A percentile compares a stretch with the other conserved stretches of the same genome.
phyloP scores from a whole-genome alignment of 192 early-diverging fungal genomes.

The Umbelopsis isabellina region DNA sequence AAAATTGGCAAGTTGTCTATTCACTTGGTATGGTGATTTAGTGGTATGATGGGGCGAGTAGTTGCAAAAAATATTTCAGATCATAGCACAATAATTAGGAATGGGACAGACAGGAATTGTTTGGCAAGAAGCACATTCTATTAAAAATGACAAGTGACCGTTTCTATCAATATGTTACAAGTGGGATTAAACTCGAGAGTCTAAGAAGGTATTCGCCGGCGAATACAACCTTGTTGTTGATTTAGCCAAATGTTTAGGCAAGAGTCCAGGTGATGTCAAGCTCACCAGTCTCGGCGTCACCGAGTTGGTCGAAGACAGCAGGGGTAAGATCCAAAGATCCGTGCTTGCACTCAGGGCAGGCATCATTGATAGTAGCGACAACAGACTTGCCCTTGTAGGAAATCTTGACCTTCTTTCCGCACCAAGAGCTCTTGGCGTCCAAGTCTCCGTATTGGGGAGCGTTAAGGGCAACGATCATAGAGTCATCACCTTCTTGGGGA shows the following conservation, averaged over 20 bases:
- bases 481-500: constrained; percentile 41
- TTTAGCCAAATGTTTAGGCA: constrained; percentile 28
- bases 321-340: constrained; percentile 45
- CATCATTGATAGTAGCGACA: constrained; percentile 44
- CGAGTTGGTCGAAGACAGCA: constrained; percentile 45
- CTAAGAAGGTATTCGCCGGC: background rate
- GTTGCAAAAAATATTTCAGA: too few relatives aligned
- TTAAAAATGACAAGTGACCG: too few relatives aligned
- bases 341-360: constrained; percentile 48
- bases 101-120: too few relatives aligned
- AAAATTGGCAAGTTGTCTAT: too few relatives aligned
- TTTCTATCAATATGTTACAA: background rate
- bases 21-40: too few relatives aligned
- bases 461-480: constrained; percentile 51
- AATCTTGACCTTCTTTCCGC: constrained; percentile 41
- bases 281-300: constrained; percentile 35
- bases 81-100: too few relatives aligned
- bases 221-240: background rate
- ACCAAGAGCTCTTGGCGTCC: constrained; percentile 35
- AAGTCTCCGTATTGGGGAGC: constrained; percentile 37
- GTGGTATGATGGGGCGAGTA: too few relatives aligned
- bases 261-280: constrained; percentile 45
- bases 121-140: too few relatives aligned
- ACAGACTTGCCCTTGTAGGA: constrained; percentile 36
- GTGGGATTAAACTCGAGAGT: background rate